phyloP scores from a whole-genome alignment of 805 yeast species.

The Ogataea nitratoaversa region DNA sequence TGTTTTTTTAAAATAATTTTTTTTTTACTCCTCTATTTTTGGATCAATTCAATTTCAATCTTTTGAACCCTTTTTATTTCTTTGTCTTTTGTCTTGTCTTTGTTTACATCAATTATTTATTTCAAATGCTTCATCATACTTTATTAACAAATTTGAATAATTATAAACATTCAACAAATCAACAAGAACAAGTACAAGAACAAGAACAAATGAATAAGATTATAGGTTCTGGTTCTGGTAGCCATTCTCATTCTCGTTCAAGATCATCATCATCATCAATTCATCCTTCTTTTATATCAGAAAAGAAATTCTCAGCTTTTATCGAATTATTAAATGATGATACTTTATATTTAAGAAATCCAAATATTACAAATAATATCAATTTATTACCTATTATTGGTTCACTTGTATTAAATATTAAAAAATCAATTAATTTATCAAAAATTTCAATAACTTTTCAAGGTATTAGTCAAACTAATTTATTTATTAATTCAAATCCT shows the following conservation, averaged over 20 bases:
- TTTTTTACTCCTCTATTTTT: too few relatives aligned
- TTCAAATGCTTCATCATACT: too few relatives aligned
- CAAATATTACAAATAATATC: neutral
- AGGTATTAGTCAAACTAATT: constrained; percentile 1
- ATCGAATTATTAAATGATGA: neutral
- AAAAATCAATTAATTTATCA: neutral
- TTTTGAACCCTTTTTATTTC: too few relatives aligned
- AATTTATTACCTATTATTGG: neutral
- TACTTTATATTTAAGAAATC: neutral
- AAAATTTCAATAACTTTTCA: neutral
- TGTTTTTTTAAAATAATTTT: too few relatives aligned
- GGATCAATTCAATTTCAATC: too few relatives aligned
- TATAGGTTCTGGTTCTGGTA: too few relatives aligned
- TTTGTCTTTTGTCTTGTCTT: neutral
- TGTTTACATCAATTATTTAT: too few relatives aligned
- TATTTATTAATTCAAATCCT: neutral
- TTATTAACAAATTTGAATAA: neutral
- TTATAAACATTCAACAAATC: neutral
- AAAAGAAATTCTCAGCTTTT: constrained; percentile 1
- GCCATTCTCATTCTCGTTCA: neutral
- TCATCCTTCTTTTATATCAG: neutral
- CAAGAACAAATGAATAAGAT: too few relatives aligned
- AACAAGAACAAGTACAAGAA: neutral
- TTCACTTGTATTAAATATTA: neutral
- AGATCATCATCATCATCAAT: neutral